A percentile compares a stretch with the other conserved stretches of the same genome.
Evolutionary conservation across 306 rosid species (phyloP).

Genomic region (Acacia crassicarpa): DNA sequence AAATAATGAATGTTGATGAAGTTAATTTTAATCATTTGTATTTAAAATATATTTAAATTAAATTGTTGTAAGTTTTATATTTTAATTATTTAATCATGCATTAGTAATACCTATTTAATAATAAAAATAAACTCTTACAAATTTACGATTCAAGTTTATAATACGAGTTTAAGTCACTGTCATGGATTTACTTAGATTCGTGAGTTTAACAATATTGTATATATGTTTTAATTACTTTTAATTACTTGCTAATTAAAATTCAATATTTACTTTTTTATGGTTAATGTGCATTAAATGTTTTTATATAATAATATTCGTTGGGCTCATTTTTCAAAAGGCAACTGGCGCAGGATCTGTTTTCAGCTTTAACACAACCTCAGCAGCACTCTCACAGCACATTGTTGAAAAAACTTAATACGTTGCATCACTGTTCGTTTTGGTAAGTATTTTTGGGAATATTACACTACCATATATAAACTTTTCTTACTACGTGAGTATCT

Average conservation of each 20-base stretch:
- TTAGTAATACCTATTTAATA: too few species aligned
- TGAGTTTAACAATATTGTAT: too few species aligned
- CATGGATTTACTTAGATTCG: too few species aligned
- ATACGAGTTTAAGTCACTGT: too few species aligned
- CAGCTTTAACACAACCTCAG: slow-evolving; percentile 84
- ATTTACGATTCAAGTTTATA: too few species aligned
- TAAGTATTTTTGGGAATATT: slow-evolving; percentile 14
- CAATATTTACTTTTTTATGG: neutral
- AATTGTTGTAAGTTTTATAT: too few species aligned
- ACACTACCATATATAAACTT: too few species aligned
- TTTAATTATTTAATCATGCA: too few species aligned
- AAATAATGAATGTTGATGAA: too few species aligned
- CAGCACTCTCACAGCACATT: slow-evolving; percentile 80
- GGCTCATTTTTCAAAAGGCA: slow-evolving; percentile 58
- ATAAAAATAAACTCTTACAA: too few species aligned
- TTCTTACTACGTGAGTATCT: neutral
- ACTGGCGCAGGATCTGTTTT: slow-evolving; percentile 90
- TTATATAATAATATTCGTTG: neutral
- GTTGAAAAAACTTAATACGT: slow-evolving; percentile 83
- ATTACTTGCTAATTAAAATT: slow-evolving; percentile 40
- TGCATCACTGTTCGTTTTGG: slow-evolving; percentile 93
- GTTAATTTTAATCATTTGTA: too few species aligned
- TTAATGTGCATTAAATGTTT: neutral
- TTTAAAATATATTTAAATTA: too few species aligned
- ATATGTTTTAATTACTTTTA: neutral